Evolutionary conservation across 495 filamentous ascomycete species (phyloP).

Genomic region (Xylaria telfairii): DNA sequence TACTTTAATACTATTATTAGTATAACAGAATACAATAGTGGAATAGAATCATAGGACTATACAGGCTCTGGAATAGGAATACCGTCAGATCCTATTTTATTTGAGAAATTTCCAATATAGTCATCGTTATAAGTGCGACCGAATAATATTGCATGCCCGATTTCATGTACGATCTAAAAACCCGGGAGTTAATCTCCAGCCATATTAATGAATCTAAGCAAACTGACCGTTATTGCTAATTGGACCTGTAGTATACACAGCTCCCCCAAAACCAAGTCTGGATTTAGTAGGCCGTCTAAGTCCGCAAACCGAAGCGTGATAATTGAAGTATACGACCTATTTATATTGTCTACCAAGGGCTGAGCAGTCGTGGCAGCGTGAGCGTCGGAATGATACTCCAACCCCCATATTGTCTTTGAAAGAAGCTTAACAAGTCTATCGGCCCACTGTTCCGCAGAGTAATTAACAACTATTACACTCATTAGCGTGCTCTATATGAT

Average conservation of each 20-base stretch:
- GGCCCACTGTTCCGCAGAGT: background rate
- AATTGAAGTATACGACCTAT: background rate
- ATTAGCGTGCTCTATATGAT: background rate
- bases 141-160: background rate
- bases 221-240: background rate
- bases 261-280: background rate
- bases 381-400: background rate
- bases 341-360: background rate
- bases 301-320: background rate
- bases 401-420: background rate
- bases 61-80: background rate
- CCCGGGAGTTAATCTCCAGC: background rate
- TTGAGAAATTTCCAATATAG: background rate
- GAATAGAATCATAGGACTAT: background rate
- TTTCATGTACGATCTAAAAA: conserved; percentile 5
- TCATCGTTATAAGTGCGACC: background rate
- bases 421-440: background rate
- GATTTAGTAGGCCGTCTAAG: background rate
- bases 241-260: background rate
- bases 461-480: background rate
- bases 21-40: background rate
- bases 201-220: background rate
- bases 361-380: background rate
- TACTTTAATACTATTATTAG: background rate
- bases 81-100: background rate